Conservation (phyloP, 2,329 filamentous ascomycete genomes). For the Sporothrix phasma region DNA sequence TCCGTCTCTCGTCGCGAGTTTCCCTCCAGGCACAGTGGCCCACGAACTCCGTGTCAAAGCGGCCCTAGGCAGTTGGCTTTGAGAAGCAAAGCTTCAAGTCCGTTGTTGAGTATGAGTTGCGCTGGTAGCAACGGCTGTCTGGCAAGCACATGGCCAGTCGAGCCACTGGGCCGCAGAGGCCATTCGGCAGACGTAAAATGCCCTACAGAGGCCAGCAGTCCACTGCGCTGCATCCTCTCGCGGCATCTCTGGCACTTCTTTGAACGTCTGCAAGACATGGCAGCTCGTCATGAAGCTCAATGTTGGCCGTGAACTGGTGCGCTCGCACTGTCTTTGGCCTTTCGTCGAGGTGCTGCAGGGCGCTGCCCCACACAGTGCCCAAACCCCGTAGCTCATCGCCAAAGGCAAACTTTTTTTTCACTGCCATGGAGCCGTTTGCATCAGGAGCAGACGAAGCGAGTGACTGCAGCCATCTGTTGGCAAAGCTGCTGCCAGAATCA, state of each 20-base stretch:
- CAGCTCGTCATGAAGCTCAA: background rate
- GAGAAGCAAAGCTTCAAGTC: background rate
- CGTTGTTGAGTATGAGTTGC: background rate
- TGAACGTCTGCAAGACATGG: background rate
- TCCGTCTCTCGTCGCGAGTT: slow-evolving; percentile 1
- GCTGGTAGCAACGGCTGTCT: background rate
- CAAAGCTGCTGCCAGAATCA: background rate
- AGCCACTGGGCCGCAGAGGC: too few relatives aligned
- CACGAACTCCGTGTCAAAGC: background rate
- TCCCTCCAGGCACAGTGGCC: background rate
- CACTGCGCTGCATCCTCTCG: background rate
- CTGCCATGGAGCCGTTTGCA: slow-evolving; percentile 3
- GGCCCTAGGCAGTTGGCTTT: background rate
- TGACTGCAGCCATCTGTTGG: background rate
- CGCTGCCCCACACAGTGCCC: slow-evolving; percentile 16
- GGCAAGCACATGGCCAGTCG: too few relatives aligned
- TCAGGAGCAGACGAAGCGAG: background rate
- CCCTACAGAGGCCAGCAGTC: background rate
- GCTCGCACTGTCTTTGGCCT: background rate
- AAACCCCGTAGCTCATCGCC: background rate
- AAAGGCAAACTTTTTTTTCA: slow-evolving; percentile 16
- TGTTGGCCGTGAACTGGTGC: background rate
- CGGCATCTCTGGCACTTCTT: background rate
- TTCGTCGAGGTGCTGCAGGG: background rate
- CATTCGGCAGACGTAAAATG: too few relatives aligned